A percentile compares a stretch with the other conserved stretches of the same genome.
These are phyloP conservation scores for Colletotrichum orbiculare DNA, from an alignment of 2,329 filamentous ascomycete species.

Conservation along the genomic window DNA sequence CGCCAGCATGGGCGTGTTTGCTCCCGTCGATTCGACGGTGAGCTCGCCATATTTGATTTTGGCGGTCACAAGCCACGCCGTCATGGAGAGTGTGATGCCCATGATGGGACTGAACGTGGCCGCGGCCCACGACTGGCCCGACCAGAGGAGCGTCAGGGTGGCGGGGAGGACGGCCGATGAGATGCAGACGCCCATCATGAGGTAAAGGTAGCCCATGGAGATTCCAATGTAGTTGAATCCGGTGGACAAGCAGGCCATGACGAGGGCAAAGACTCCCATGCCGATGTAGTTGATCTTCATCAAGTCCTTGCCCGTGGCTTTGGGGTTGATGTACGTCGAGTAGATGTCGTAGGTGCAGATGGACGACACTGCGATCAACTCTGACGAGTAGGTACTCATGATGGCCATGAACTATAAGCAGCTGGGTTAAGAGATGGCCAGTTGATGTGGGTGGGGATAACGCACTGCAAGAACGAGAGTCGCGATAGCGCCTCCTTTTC, in stretches of 20 bases:
- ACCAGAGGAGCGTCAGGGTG: constrained; percentile 79
- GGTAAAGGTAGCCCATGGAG: constrained; percentile 82
- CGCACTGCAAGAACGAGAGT: constrained; percentile 76
- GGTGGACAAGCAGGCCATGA: constrained; percentile 79
- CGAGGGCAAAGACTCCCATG: constrained; percentile 73
- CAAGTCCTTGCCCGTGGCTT: constrained; percentile 74
- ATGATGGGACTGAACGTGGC: constrained; percentile 76
- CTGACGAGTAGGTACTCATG: constrained; percentile 83
- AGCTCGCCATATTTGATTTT: constrained; percentile 74
- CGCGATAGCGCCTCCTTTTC: constrained; percentile 81
- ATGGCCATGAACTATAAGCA: constrained; percentile 79
- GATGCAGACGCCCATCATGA: constrained; percentile 88
- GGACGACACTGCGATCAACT: constrained; percentile 87
- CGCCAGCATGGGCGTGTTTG: constrained; percentile 83
- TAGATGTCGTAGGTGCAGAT: constrained; percentile 87
- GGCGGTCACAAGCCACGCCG: constrained; percentile 83
- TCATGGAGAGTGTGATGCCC: constrained; percentile 75
- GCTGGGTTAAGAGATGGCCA: background rate
- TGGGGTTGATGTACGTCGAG: constrained; percentile 82
- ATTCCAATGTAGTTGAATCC: constrained; percentile 76
- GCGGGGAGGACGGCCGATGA: constrained; percentile 81
- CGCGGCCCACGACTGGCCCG: constrained; percentile 67
- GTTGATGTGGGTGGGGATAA: background rate
- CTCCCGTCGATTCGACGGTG: constrained; percentile 75
- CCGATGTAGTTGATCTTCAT: constrained; percentile 79